Conservation (phyloP, 106 monocot genomes). For the Iris macrosiphon region DNA sequence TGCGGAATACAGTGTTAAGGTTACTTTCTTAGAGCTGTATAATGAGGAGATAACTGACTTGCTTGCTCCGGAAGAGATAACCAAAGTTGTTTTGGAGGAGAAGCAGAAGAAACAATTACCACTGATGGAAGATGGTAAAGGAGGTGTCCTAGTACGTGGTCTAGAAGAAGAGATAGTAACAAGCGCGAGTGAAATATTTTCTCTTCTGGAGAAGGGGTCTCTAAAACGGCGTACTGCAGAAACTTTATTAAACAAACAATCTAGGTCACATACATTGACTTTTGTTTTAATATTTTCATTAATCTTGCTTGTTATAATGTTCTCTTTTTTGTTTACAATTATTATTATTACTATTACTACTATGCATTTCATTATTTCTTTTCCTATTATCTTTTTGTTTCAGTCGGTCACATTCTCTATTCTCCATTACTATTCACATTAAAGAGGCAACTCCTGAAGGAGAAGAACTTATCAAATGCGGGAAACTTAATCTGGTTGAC, state of each 20-base stretch:
- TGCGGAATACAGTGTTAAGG: constrained; percentile 98
- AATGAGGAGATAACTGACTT: constrained; percentile 99
- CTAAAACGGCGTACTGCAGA: constrained; percentile 94
- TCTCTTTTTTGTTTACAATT: background rate
- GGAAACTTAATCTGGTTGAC: constrained; percentile 94
- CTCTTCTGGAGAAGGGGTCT: constrained; percentile 87
- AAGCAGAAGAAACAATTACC: constrained; percentile 84
- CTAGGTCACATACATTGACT: constrained; percentile 47
- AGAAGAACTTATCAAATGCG: constrained; percentile 96
- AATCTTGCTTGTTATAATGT: background rate
- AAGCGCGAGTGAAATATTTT: constrained; percentile 79
- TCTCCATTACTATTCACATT: constrained; percentile 99
- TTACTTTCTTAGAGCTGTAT: constrained; percentile 95
- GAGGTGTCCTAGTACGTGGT: constrained; percentile 92
- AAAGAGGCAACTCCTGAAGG: constrained; percentile 99
- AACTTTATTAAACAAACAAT: constrained; percentile 96
- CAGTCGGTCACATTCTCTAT: constrained; percentile 97
- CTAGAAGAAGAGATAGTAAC: constrained; percentile 97
- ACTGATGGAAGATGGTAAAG: constrained; percentile 99
- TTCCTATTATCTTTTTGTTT: constrained; percentile 19
- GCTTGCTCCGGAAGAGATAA: constrained; percentile 85
- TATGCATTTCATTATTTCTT: too few species aligned
- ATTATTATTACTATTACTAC: constrained; percentile 1
- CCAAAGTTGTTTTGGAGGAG: constrained; percentile 71
- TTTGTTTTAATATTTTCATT: background rate